phyloP scores from a whole-genome alignment of 257 asterid genomes.

The Fraxinus quadrangulata region DNA sequence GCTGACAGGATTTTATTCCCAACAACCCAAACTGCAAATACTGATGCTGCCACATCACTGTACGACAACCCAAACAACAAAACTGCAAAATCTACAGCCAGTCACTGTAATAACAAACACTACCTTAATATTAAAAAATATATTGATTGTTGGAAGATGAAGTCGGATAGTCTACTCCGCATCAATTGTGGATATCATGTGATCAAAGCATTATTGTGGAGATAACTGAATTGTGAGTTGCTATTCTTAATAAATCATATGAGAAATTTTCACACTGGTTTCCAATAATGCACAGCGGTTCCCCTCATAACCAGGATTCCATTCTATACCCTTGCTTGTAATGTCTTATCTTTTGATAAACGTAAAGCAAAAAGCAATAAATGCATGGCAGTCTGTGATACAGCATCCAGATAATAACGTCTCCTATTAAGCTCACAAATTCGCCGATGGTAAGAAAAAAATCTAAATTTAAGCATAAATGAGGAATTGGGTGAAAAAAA shows the following conservation, averaged over 20 bases:
- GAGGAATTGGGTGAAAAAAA: conserved; percentile 3
- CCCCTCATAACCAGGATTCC: background rate
- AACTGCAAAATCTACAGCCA: background rate
- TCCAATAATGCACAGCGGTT: background rate
- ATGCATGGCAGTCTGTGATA: background rate
- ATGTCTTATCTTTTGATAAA: background rate
- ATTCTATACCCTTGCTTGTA: background rate
- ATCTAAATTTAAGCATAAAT: background rate
- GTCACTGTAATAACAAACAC: background rate
- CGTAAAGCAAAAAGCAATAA: background rate
- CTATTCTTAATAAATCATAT: background rate
- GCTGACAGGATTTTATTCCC: background rate
- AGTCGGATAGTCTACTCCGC: background rate
- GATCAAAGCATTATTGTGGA: background rate
- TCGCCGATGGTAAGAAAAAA: background rate
- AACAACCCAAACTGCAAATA: background rate
- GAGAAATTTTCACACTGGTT: background rate
- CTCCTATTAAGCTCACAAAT: background rate
- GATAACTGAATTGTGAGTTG: background rate
- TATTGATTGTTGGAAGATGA: background rate
- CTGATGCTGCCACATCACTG: background rate
- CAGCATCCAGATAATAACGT: background rate
- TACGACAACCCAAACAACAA: background rate
- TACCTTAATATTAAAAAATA: background rate
- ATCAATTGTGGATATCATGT: background rate